Evolutionary conservation across 2,329 filamentous ascomycete genomes (phyloP), one percentile per base, ranked within the genome.

Genomic region (Xylaria hypoxylon): DNA sequence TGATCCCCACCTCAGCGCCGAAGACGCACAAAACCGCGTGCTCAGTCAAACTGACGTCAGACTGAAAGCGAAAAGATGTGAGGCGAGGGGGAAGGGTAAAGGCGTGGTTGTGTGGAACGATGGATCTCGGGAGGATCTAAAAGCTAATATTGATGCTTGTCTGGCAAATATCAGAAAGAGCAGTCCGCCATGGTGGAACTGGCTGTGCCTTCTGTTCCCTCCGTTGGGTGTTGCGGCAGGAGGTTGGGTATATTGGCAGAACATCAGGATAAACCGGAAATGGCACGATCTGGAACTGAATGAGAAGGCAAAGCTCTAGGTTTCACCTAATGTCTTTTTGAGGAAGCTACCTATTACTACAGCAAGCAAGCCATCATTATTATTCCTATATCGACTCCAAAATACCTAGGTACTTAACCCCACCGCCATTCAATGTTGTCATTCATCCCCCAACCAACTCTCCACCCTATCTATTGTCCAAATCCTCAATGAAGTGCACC

Each of bases 51-150:
- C 89, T 51, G 92, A 97, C 78, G 92, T 97, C 67, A 84, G 89
- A 70, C 87, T 92, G 73, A 98, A 98, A 85, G 94, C 92, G 19
- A 85, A 86, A 77, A 84, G 93, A 77, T 92, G 90, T 67, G 84
- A 91, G 79, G 88, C 86, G 52, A 83, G 93, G 51, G 87, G 84
- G 58, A 77, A 80, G 50, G 88, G 88, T 6, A 86, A 85, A 53
- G 95, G 94, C 0, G 86, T 94, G 3, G 93, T 97, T 38, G 86
- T 99, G 26, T 96, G 92, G 92, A 99, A 99, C 80, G 95, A 98
- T 80, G 88, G 87, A 2, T 88, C 88, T 52, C 89, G 84, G 75
- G 89, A 89, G 40, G 88, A 93, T 68, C 78, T 99, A 75, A 86
- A 87, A 79, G 79, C 76, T 57, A 89, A 93, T 77, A 82, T 98